Percentiles rank a stretch among this genome's conserved stretches.
Conservation (phyloP, 306 rosid species). For the Citrullus amarus region DNA sequence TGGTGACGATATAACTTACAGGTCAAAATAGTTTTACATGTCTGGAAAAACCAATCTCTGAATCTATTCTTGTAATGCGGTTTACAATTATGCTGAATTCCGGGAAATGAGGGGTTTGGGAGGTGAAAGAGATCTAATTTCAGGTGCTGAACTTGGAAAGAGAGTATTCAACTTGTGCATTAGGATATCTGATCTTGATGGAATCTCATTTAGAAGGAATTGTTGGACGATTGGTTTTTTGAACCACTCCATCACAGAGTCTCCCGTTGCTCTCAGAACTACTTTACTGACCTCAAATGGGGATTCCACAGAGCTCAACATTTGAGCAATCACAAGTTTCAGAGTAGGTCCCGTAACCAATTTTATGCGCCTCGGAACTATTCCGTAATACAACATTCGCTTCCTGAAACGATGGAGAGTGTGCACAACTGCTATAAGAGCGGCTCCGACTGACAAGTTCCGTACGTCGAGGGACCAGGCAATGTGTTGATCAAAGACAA, state of each 20-base stretch:
- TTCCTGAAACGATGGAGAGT: slow-evolving; percentile 94
- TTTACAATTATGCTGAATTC: slow-evolving; percentile 24
- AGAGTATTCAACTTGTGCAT: slow-evolving; percentile 88
- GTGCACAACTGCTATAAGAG: slow-evolving; percentile 76
- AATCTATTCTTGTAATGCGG: neutral
- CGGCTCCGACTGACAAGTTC: slow-evolving; percentile 91
- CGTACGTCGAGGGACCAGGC: slow-evolving; percentile 97
- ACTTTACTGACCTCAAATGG: slow-evolving; percentile 97
- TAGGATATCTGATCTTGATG: slow-evolving; percentile 71
- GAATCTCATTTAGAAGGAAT: slow-evolving; percentile 85
- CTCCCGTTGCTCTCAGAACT: slow-evolving; percentile 89
- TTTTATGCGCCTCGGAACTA: slow-evolving; percentile 76
- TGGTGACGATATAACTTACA: neutral
- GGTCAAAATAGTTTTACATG: neutral
- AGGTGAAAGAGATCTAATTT: slow-evolving; percentile 67
- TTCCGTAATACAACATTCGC: slow-evolving; percentile 85
- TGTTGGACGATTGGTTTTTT: slow-evolving; percentile 95
- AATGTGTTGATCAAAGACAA: slow-evolving; percentile 85
- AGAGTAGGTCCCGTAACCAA: slow-evolving; percentile 85
- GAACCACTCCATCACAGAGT: slow-evolving; percentile 92
- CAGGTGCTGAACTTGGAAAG: slow-evolving; percentile 95
- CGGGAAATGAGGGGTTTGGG: slow-evolving; percentile 63
- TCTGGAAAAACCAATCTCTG: neutral
- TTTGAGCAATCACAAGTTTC: slow-evolving; percentile 77
- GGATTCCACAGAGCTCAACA: slow-evolving; percentile 79